Conservation (phyloP, 75 land plant genomes). For the Ceratopteris richardii region DNA sequence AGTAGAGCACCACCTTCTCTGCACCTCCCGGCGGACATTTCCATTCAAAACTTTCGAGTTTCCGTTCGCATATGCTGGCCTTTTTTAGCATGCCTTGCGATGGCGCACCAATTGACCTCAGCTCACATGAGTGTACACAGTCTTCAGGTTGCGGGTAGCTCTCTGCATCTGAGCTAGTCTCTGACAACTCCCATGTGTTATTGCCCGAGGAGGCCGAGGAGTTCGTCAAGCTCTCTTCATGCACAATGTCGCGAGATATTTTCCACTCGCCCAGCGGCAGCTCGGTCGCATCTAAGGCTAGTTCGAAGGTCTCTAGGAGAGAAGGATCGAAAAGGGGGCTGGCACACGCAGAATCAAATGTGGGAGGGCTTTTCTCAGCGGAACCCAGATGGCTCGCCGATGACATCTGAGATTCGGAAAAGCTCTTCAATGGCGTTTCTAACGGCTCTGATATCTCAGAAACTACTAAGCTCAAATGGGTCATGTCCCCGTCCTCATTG, state of each 20-base stretch:
- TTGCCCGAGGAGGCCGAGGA: not conserved
- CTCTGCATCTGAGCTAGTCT: slow-evolving; percentile 6
- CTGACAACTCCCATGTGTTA: slow-evolving; percentile 2
- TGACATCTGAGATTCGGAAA: not conserved
- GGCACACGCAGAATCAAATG: not conserved
- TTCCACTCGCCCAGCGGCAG: not conserved
- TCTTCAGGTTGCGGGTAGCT: not conserved
- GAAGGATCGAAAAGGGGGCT: slow-evolving; percentile 21
- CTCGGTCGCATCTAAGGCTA: slow-evolving; percentile 15
- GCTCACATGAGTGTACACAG: no score
- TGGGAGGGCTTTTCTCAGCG: not conserved
- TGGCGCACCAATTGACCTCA: no score
- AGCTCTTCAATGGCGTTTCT: not conserved
- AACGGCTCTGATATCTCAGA: not conserved
- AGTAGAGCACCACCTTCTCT: slow-evolving; percentile 47
- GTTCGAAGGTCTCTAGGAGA: slow-evolving; percentile 25
- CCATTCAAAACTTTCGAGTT: slow-evolving; percentile 1
- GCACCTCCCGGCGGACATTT: slow-evolving; percentile 20
- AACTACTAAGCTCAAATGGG: not conserved
- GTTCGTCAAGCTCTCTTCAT: not conserved
- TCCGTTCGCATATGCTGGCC: slow-evolving; percentile 9
- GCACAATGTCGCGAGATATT: not conserved
- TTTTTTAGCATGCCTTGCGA: no score
- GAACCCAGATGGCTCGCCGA: no score
- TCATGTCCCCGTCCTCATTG: slow-evolving; percentile 16